phyloP scores from a whole-genome alignment of 805 yeast genomes.

The Cyberlindnera xishuangbannaensis region DNA sequence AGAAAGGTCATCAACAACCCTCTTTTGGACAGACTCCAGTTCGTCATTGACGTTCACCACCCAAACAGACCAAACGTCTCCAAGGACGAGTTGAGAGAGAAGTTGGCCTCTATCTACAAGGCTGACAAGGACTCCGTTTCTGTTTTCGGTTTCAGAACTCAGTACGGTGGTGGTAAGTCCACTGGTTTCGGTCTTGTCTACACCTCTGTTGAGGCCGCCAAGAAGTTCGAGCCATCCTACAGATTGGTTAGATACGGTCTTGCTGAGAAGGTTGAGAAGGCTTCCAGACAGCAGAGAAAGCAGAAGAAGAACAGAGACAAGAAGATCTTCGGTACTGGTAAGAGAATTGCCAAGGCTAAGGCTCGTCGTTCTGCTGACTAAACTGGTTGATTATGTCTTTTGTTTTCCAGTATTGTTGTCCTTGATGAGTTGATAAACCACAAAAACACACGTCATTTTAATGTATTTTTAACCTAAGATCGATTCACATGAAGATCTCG shows the following conservation, averaged over 20 bases:
- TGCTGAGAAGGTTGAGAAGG: conserved; percentile 92
- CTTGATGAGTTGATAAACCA: conserved; percentile 5
- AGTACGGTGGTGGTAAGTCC: conserved; percentile 99
- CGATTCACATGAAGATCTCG: no score
- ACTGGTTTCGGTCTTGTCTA: conserved; percentile 98
- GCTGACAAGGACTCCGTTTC: conserved; percentile 91
- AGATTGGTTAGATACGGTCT: conserved; percentile 99
- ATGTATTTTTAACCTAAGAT: conserved; percentile 9
- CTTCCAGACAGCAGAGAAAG: conserved; percentile 99
- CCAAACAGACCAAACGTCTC: conserved; percentile 99
- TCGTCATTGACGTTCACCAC: conserved; percentile 98
- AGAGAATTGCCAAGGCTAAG: conserved; percentile 85
- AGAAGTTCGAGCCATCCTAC: conserved; percentile 98
- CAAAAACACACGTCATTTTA: conserved; percentile 9
- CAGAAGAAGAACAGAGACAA: conserved; percentile 99
- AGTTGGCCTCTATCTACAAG: conserved; percentile 82
- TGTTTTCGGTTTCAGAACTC: conserved; percentile 99
- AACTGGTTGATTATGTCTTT: conserved; percentile 6
- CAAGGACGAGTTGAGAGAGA: conserved; percentile 98
- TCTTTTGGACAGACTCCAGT: conserved; percentile 98
- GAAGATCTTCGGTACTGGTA: conserved; percentile 98
- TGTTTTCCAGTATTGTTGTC: no score
- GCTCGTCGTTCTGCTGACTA: conserved; percentile 89
- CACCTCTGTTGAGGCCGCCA: conserved; percentile 96
- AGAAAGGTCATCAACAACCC: conserved; percentile 99